Evolutionary conservation across 78 protist genomes (phyloP).

Genomic region (Capsaspora owczarzaki): DNA sequence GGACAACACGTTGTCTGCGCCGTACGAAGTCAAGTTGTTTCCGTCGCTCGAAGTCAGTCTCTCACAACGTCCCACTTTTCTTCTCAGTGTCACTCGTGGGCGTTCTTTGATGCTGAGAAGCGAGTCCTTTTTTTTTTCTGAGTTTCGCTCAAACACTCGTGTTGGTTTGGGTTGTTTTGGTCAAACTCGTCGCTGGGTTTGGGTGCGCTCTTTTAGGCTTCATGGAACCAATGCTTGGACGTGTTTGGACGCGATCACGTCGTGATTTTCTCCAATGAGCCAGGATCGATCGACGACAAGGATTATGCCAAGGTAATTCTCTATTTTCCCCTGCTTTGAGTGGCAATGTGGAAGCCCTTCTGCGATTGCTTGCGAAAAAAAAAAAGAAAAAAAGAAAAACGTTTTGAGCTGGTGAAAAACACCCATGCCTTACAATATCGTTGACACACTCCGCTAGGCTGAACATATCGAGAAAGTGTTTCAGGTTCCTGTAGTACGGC

Average conservation of each 20-base stretch:
- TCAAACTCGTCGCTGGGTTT: neutral
- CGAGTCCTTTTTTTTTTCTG: neutral
- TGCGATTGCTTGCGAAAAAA: too few species aligned
- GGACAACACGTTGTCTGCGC: slow-evolving; percentile 11
- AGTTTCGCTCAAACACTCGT: neutral
- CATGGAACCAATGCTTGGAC: neutral
- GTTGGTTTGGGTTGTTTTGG: neutral
- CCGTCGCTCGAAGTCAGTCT: neutral
- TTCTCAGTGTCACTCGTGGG: neutral
- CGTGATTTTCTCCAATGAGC: slow-evolving; percentile 15
- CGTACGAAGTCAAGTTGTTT: neutral
- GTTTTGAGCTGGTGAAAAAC: too few species aligned
- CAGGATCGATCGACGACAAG: slow-evolving; percentile 26
- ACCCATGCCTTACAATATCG: too few species aligned
- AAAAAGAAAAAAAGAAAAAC: too few species aligned
- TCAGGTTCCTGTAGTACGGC: too few species aligned
- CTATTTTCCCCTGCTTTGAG: neutral
- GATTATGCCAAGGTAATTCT: neutral
- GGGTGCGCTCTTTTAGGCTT: neutral
- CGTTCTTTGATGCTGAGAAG: neutral
- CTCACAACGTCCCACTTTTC: neutral
- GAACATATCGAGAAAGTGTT: too few species aligned
- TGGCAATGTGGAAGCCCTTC: too few species aligned
- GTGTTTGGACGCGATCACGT: slow-evolving; percentile 12
- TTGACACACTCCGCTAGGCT: too few species aligned